These are phyloP conservation scores for Ascocoryne sarcoides DNA, from an alignment of 2,329 filamentous ascomycete species.

Conservation along the genomic window DNA sequence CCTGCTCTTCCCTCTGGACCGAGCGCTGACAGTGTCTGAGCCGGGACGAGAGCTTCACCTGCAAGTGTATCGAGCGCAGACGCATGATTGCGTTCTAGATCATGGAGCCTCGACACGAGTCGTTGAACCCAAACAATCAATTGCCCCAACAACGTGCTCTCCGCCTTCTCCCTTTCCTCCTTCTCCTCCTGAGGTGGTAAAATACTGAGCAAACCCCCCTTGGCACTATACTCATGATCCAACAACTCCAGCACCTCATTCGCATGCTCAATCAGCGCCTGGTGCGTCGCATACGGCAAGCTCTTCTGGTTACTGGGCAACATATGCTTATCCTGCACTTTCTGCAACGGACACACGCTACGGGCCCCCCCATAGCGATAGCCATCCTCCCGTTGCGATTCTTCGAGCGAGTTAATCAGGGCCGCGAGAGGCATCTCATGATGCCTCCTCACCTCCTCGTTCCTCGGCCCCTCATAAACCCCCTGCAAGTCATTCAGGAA, in stretches of 20 bases:
- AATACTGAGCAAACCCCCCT: slow-evolving; percentile 47
- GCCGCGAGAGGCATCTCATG: slow-evolving; percentile 22
- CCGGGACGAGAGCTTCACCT: slow-evolving; percentile 41
- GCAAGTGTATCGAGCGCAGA: slow-evolving; percentile 42
- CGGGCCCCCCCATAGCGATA: not conserved
- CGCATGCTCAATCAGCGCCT: slow-evolving; percentile 44
- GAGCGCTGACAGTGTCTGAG: slow-evolving; percentile 42
- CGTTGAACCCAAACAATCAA: slow-evolving; percentile 46
- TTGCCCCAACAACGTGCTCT: slow-evolving; percentile 47
- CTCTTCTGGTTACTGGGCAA: slow-evolving; percentile 6
- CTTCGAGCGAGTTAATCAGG: slow-evolving; percentile 15
- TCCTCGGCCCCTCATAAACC: slow-evolving; percentile 38
- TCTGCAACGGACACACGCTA: slow-evolving; percentile 20
- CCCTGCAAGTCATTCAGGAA: slow-evolving; percentile 43
- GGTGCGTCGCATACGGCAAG: slow-evolving; percentile 22
- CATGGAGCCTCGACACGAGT: slow-evolving; percentile 45
- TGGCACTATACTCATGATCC: slow-evolving; percentile 48
- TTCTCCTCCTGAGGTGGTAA: slow-evolving; percentile 37
- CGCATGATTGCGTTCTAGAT: slow-evolving; percentile 45
- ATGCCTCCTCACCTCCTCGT: slow-evolving; percentile 6
- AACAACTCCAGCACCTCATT: slow-evolving; percentile 51
- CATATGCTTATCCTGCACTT: slow-evolving; percentile 1
- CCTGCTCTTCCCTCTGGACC: slow-evolving; percentile 41
- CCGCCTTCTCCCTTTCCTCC: slow-evolving; percentile 35
- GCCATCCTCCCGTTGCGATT: slow-evolving; percentile 6